These are phyloP conservation scores for Tricholoma terreum DNA, from an alignment of 768 basidiomycete genomes.

Conservation along the genomic window DNA sequence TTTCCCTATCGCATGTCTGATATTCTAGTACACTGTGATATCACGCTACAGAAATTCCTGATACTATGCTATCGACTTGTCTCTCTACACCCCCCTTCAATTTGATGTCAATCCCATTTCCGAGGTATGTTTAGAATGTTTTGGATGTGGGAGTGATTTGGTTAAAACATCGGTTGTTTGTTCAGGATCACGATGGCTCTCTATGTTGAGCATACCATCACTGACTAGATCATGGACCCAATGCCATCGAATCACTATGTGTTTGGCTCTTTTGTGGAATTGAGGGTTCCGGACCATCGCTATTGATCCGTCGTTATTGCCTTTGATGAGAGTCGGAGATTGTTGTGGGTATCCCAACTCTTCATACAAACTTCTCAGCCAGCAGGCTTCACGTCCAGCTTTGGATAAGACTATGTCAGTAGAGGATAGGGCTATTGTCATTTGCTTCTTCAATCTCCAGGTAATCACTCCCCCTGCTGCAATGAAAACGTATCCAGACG, in stretches of 20 bases:
- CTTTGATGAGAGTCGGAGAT: neutral
- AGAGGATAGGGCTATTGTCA: neutral
- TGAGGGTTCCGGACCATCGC: neutral
- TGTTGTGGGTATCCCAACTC: neutral
- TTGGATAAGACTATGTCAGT: neutral
- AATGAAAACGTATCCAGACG: slow-evolving; percentile 27
- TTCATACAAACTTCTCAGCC: neutral
- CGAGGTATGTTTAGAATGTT: neutral
- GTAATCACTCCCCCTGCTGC: slow-evolving; percentile 30
- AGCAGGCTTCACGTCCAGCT: neutral
- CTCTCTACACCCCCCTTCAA: neutral
- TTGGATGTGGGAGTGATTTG: neutral
- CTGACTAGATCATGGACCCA: neutral
- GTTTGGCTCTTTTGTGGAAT: neutral
- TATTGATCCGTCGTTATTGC: neutral
- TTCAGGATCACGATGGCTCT: neutral
- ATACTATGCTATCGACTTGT: no score
- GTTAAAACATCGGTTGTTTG: neutral
- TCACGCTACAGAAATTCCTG: no score
- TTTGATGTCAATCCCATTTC: neutral
- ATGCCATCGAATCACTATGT: neutral
- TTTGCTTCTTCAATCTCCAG: slow-evolving; percentile 31
- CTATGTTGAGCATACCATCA: neutral
- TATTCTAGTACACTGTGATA: no score
- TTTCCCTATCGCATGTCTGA: no score